Conservation (phyloP, 306 rosid genomes). For the Psophocarpus tetragonolobus region DNA sequence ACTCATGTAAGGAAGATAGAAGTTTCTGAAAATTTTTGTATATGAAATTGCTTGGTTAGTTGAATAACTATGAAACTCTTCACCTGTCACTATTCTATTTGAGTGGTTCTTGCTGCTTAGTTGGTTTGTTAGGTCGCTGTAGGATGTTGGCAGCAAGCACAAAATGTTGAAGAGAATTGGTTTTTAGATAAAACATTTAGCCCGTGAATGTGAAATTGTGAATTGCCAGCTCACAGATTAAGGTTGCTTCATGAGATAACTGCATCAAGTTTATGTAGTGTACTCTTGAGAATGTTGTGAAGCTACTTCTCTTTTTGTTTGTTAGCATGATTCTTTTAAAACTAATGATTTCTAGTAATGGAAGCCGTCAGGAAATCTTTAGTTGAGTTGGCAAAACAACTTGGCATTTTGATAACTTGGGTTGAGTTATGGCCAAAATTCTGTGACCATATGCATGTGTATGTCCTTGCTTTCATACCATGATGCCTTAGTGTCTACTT, state of each 20-base stretch:
- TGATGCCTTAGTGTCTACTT: background rate
- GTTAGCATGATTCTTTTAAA: background rate
- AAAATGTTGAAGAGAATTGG: background rate
- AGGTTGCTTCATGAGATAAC: background rate
- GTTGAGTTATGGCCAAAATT: background rate
- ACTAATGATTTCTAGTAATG: background rate
- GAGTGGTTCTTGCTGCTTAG: constrained; percentile 25
- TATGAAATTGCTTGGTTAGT: constrained; percentile 30
- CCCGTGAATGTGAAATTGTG: no score
- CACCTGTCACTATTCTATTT: constrained; percentile 6
- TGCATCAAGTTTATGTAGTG: background rate
- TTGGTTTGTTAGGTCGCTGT: background rate
- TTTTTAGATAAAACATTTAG: background rate
- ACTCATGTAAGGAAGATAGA: constrained; percentile 26
- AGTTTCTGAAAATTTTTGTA: constrained; percentile 39
- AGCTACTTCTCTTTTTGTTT: background rate
- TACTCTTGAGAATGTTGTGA: constrained; percentile 13
- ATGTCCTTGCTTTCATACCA: background rate
- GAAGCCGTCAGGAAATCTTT: background rate
- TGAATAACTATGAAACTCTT: constrained; percentile 33
- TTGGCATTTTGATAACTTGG: background rate
- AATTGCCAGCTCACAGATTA: background rate
- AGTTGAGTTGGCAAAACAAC: background rate
- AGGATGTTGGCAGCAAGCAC: background rate
- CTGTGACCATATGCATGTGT: background rate